Evolutionary conservation across 2,329 filamentous ascomycete genomes (phyloP), one percentile per base, ranked within the genome.

Genomic region (Colletotrichum sp.): DNA sequence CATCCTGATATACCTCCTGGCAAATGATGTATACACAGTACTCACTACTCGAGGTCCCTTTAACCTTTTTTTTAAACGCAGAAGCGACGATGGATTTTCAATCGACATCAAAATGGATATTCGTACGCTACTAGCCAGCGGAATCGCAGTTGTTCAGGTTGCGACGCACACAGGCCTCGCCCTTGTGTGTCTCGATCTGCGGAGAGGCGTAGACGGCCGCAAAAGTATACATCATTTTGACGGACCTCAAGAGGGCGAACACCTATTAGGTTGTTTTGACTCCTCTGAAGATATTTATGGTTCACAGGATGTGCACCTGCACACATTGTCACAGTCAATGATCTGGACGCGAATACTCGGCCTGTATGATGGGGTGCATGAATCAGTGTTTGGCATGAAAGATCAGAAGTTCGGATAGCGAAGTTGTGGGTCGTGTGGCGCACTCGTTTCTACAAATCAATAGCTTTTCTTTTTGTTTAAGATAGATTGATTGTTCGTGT

Each of bases 1-100:
- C 0, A 77, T 82, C 66, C 32, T 82, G 18, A 77, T 77, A 8
- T 78, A 79, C 16, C 78, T 83, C 1, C 72, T 83, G 9, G 52
- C n/a, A 4, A 57, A 58, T n/a, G n/a, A n/a, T n/a, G n/a, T n/a
- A n/a, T n/a, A n/a, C n/a, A n/a, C n/a, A n/a, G n/a, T n/a, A n/a
- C n/a, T n/a, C n/a, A n/a, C n/a, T n/a, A n/a, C n/a, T n/a, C n/a
- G n/a, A n/a, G n/a, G n/a, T n/a, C n/a, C n/a, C n/a, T n/a, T n/a
- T n/a, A n/a, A n/a, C n/a, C 3, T 9, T 0, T 12, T 21, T 3
- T 67, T 67, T 24, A 18, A 15, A 0, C 43, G 65, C 0, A 28
- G 7, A 0, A 28, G 6, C 3, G 32, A 38, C 0, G 43, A 68
- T 4, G 65, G 65, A 0, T 68, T 68, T 28, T 68, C 65, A 8